These are phyloP conservation scores for Bipolaris cookei DNA, from an alignment of 2,329 filamentous ascomycete species.

Conservation along the genomic window DNA sequence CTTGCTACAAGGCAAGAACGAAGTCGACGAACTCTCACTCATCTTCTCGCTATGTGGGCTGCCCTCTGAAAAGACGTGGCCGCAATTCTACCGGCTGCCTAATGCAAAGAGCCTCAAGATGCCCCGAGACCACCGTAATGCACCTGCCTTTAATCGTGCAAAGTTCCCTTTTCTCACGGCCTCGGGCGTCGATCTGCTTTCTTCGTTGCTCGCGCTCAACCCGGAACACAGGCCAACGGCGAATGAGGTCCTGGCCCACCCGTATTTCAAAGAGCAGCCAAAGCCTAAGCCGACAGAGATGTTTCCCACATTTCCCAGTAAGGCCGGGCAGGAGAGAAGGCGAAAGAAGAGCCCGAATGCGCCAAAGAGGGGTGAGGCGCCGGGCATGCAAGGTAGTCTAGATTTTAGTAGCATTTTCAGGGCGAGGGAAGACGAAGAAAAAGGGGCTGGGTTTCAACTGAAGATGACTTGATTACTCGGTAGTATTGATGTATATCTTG, in stretches of 20 bases:
- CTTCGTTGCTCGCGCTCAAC: slow-evolving; percentile 73
- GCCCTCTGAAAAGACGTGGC: slow-evolving; percentile 83
- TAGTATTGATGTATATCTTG: not conserved
- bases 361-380: slow-evolving; percentile 71
- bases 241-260: slow-evolving; percentile 74
- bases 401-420: slow-evolving; percentile 60
- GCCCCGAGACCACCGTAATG: slow-evolving; percentile 44
- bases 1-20: slow-evolving; percentile 85
- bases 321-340: slow-evolving; percentile 87
- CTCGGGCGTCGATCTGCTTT: slow-evolving; percentile 74
- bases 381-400: slow-evolving; percentile 55
- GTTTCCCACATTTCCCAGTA: slow-evolving; percentile 97
- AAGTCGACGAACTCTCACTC: slow-evolving; percentile 80
- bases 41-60: slow-evolving; percentile 91
- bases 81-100: slow-evolving; percentile 82
- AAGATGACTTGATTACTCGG: slow-evolving; percentile 35
- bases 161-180: slow-evolving; percentile 82
- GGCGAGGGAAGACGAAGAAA: slow-evolving; percentile 55
- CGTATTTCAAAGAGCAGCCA: slow-evolving; percentile 88
- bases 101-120: slow-evolving; percentile 82
- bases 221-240: slow-evolving; percentile 75
- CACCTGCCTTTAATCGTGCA: slow-evolving; percentile 67
- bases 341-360: slow-evolving; percentile 79
- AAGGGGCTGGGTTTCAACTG: slow-evolving; percentile 55
- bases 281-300: slow-evolving; percentile 87